phyloP scores from a whole-genome alignment of 2,329 filamentous ascomycete species.

The Colletotrichum theobromicola region DNA sequence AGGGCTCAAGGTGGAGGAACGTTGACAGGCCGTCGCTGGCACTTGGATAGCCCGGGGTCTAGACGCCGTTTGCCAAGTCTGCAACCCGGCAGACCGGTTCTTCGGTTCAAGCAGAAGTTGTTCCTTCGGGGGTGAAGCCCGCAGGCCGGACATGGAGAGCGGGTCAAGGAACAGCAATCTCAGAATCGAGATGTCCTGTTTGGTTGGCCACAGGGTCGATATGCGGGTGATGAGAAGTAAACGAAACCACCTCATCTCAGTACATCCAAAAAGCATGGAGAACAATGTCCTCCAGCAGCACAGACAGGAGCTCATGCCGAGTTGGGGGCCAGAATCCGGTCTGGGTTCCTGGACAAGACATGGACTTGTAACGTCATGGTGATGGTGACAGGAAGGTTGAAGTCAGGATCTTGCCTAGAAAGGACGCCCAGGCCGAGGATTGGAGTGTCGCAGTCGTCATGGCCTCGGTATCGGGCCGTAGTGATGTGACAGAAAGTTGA shows the following conservation, averaged over 20 bases:
- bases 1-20: neutral
- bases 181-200: neutral
- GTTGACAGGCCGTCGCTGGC: neutral
- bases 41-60: neutral
- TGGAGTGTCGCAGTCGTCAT: neutral
- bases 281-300: neutral
- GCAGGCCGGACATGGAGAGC: neutral
- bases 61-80: conserved; percentile 4
- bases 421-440: neutral
- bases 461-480: neutral
- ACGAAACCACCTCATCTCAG: neutral
- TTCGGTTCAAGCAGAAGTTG: neutral
- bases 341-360: neutral
- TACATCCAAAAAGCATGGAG: neutral
- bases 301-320: neutral
- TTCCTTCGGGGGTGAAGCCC: neutral
- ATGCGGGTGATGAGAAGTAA: neutral
- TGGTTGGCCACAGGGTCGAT: neutral
- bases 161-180: neutral
- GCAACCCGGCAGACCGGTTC: conserved; percentile 15
- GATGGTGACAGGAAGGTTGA: neutral
- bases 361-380: neutral
- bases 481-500: neutral
- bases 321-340: neutral
- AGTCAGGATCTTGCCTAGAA: neutral